Conservation (phyloP, 176 grass and related monocot species). For the Paspalum notatum region DNA sequence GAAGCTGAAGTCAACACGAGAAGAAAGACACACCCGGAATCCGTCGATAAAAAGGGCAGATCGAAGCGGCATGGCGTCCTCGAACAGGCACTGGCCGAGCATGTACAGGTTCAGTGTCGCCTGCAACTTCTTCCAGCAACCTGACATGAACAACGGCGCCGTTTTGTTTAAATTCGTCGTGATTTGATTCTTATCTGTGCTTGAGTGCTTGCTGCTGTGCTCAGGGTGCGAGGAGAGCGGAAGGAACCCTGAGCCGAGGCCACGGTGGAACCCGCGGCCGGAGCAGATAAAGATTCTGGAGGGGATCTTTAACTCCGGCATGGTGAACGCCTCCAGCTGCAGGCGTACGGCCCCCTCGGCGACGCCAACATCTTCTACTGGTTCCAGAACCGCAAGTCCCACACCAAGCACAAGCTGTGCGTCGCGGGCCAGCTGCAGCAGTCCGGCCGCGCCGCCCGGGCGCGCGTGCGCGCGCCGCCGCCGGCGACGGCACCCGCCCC, state of each 20-base stretch:
- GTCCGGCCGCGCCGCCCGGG: slow-evolving; percentile 7
- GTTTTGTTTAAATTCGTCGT: not conserved
- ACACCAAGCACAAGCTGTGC: slow-evolving; percentile 84
- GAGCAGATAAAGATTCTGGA: slow-evolving; percentile 97
- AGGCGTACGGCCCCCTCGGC: slow-evolving; percentile 84
- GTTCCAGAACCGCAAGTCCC: slow-evolving; percentile 99
- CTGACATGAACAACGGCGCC: slow-evolving; percentile 66
- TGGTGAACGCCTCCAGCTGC: slow-evolving; percentile 80
- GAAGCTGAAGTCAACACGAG: slow-evolving; percentile 16
- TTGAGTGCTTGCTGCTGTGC: not conserved
- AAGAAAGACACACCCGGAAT: not conserved
- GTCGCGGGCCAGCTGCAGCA: slow-evolving; percentile 34
- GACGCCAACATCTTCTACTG: slow-evolving; percentile 99
- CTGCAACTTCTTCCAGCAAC: slow-evolving; percentile 52
- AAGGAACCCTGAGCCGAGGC: slow-evolving; percentile 68
- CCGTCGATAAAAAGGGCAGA: not conserved
- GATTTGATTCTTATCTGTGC: not conserved
- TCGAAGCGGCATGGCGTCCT: slow-evolving; percentile 65
- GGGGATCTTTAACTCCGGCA: slow-evolving; percentile 93
- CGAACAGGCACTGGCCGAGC: slow-evolving; percentile 98
- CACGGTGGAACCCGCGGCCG: slow-evolving; percentile 96
- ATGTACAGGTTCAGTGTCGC: slow-evolving; percentile 92
- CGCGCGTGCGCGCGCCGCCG: slow-evolving; percentile 1
- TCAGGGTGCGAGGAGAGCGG: slow-evolving; percentile 71
- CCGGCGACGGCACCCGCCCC: not conserved